Percentiles rank a stretch among this genome's conserved stretches.
phyloP scores from a whole-genome alignment of 2,329 filamentous ascomycete genomes.

The Aspergillus clavatus region DNA sequence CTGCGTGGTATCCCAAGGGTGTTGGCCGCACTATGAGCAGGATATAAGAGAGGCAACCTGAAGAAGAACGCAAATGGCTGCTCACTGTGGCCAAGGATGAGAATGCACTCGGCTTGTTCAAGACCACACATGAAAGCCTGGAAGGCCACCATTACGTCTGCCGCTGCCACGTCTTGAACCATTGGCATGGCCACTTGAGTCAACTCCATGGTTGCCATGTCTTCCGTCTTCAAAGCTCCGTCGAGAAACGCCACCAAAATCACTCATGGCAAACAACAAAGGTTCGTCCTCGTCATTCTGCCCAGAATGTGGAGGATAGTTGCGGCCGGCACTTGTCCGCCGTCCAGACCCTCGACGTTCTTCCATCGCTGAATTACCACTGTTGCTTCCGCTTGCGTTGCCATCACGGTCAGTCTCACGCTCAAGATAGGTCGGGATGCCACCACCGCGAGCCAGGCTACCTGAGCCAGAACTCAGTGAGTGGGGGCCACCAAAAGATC shows the following conservation, averaged over 20 bases:
- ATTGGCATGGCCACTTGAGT: conserved; percentile 21
- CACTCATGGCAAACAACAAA: conserved; percentile 44
- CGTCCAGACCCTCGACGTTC: conserved; percentile 33
- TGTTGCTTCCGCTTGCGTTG: conserved; percentile 39
- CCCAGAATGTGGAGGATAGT: conserved; percentile 23
- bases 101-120: conserved; percentile 10
- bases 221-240: conserved; percentile 41
- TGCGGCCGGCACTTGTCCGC: conserved; percentile 32
- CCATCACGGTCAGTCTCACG: conserved; percentile 36
- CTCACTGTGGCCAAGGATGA: background rate
- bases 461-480: conserved; percentile 39
- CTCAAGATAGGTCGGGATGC: conserved; percentile 31
- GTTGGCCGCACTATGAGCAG: background rate
- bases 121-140: conserved; percentile 32
- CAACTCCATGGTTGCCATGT: conserved; percentile 29
- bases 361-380: conserved; percentile 33
- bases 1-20: background rate
- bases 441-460: conserved; percentile 35
- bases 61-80: background rate
- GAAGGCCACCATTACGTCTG: conserved; percentile 30
- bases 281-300: conserved; percentile 42
- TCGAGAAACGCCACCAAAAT: conserved; percentile 40
- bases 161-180: conserved; percentile 34
- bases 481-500: conserved; percentile 34
- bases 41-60: background rate